phyloP scores from a whole-genome alignment of 2,329 filamentous ascomycete species.

The Xylariomycetidae sp. region DNA sequence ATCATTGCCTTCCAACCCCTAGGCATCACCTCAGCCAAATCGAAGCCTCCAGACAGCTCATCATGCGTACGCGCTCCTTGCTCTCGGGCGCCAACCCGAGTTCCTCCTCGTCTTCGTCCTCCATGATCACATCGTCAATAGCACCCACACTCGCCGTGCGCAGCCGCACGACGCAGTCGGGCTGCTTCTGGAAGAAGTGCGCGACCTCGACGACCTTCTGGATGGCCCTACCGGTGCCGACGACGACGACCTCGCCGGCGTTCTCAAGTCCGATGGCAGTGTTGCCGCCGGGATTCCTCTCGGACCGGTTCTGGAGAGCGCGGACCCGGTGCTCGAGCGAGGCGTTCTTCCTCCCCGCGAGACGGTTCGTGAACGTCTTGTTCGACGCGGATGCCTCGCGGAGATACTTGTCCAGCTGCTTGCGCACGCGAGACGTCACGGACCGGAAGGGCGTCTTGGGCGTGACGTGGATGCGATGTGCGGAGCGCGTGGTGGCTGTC shows the following conservation, averaged over 20 bases:
- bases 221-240: conserved; percentile 65
- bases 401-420: conserved; percentile 53
- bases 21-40: conserved; percentile 43
- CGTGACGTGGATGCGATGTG: conserved; percentile 58
- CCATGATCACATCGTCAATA: conserved; percentile 62
- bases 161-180: conserved; percentile 53
- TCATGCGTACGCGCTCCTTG: conserved; percentile 37
- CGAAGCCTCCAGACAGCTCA: conserved; percentile 48
- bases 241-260: conserved; percentile 49
- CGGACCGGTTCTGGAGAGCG: conserved; percentile 30
- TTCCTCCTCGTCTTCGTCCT: background rate
- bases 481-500: conserved; percentile 31
- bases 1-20: background rate
- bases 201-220: conserved; percentile 58
- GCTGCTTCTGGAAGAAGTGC: conserved; percentile 59
- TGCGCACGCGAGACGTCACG: conserved; percentile 59
- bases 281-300: conserved; percentile 19
- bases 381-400: conserved; percentile 27
- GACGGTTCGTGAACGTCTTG: conserved; percentile 22
- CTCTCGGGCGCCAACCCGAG: conserved; percentile 4
- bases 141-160: conserved; percentile 60
- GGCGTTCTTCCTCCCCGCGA: conserved; percentile 43
- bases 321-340: conserved; percentile 43
- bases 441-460: conserved; percentile 63
- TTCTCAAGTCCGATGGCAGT: conserved; percentile 28